Base-by-base conservation (phyloP, 257 asterid genomes). In the Salvia rosmarinus region DNA sequence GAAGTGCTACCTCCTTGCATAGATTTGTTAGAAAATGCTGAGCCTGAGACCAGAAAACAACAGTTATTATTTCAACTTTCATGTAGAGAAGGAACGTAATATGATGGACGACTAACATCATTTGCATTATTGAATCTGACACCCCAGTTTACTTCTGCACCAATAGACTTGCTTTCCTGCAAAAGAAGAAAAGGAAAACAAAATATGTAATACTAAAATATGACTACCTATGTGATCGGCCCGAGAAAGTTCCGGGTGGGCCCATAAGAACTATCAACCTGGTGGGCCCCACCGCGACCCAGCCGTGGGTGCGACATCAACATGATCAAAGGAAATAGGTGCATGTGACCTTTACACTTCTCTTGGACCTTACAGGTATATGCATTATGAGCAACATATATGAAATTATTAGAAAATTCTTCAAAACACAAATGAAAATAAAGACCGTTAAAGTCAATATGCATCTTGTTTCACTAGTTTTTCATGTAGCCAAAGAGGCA, bases 121-220 rank as follows among this genome's bases (percentile, higher is more conserved):
- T 86, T 86, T 71, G 73, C 70, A 73, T 91, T 83, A 70, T 80
- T 86, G 92, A 95, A 95, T 76, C 99, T 89, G 80, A 95, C 96
- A 47, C 98, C 99, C 99, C 99, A 95, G 81, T 95, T 95, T 32
- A 91, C 98, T 42, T 95, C 99, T 43, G 96, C 99, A 49, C 99
- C 96, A 62, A 95, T 70, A 51, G 99, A 95, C 80, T 91, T 95
- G 85, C 84, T 86, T 83, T 88, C 99, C 99, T 94, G 93, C 83
- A 82, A 61, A 74, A 61, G 19, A 44, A 56, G 4, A 50, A 50
- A 54, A 37, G 9, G 7, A n/a, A 74, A 58, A 21, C 17, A 20
- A 23, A 37, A 34, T 59, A 52, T 39, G 30, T 66, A 49, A 32
- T 58, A 16, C 37, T 49, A 57, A 42, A 56, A 54, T 34, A 76